Evolutionary conservation across 495 filamentous ascomycete genomes (phyloP), one percentile per base, ranked within the genome.

Genomic region (Aspergillus indologenus): DNA sequence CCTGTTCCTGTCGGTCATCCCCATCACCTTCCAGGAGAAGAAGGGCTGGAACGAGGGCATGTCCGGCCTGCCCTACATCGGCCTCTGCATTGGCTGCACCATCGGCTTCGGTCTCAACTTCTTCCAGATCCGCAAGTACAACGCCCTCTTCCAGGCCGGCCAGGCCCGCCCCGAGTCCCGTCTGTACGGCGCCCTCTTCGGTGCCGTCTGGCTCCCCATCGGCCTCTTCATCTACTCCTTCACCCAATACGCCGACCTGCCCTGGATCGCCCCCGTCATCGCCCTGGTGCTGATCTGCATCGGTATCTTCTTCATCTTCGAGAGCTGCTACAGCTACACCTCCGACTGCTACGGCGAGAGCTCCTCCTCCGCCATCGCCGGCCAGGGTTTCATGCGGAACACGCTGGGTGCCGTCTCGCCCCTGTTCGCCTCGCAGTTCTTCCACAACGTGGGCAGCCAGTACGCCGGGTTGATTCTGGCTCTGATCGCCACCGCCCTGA

Each of bases 151-250:
- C 71, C 79, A 85, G 65, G 85, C 86, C 68, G 44, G 67, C 82
- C 55, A 81, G 67, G 59, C 69, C 79, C 15, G 70, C 65, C 60
- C 66, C 63, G 57, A 84, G 79, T 66, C 72, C 82, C 75, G 79
- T 79, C 68, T 87, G 79, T 70, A 80, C 77, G 56, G 88, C 81
- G 47, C 87, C 79, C 14, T 85, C 81, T 61, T 85, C 86, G 75
- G 73, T 77, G 40, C 83, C 26, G 87, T 89, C 78, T 91, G 86
- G 86, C 82, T 82, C 60, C 87, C 87, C 1, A 72, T 88, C 54
- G 87, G 87, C 29, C 74, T 90, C 1, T 91, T 91, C 75, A 88
- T 91, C 68, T 92, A 91, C 75, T 87, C 85, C 48, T 91, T 89
- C 87, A 82, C 86, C 1, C 88, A 85, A 7, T 91, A 87, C 70